Base-by-base conservation (phyloP, 1,284 basidiomycete species). In the Naganishia sp. region DNA sequence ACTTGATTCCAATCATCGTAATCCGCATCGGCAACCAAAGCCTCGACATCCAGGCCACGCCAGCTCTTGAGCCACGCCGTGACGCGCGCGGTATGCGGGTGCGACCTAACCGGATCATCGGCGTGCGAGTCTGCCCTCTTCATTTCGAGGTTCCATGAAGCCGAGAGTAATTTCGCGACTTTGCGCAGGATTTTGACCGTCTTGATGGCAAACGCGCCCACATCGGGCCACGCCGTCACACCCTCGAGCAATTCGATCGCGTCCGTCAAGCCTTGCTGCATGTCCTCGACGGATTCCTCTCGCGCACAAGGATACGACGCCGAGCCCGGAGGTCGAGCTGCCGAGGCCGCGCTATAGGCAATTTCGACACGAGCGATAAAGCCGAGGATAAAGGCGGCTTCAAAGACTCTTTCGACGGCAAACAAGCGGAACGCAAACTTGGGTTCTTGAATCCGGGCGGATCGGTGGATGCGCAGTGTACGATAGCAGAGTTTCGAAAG, bases 291-390 rank as follows among this genome's bases (percentile, higher is more conserved):
- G 55, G 73, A 74, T 28, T 68, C 58, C 31, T 45, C 65, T 39
- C 41, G 45, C n/a, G 49, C 49, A 6, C 45, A 47, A 2, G 65
- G 45, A n/a, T 53, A 60, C 17, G 60, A 62, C 57, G 67, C 67
- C 23, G 63, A 47, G 28, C 68, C 69, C n/a, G 54, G 42, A 63
- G 61, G 53, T 25, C 28, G 39, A 11, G 56, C 43, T 18, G 50
- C 49, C 49, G n/a, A 28, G 2, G 67, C 67, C 4, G 66, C 66
- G 1, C 64, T 65, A 2, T 75, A 63, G 1, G 71, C 68, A 47
- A 72, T 72, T 43, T 77, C 76, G 11, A 77, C 75, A 58, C 74
- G 69, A 68, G 74, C 68, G 50, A 78, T 73, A 49, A 78, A 66
- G 5, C 71, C 73, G 47, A 77, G 65, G 1, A 72, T 72, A 39